Conservation (phyloP, 23 red algal genomes). For the Cyanidioschyzon merolae region DNA sequence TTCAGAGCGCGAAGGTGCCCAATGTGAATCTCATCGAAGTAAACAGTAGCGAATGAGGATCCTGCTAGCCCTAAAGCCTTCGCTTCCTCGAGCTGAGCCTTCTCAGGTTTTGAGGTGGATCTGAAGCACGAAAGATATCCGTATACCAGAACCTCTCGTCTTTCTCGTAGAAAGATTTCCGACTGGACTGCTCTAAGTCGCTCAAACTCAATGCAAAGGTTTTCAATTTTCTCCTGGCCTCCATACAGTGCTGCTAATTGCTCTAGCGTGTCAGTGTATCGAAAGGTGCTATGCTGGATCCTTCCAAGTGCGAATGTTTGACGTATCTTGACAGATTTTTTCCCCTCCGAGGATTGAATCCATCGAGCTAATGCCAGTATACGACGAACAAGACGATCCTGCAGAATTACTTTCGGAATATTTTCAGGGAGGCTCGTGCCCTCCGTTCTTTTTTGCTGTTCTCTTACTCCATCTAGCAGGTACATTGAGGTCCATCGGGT, state of each 20-base stretch:
- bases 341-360: neutral
- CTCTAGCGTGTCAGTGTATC: neutral
- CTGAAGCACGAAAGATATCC: neutral
- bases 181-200: neutral
- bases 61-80: neutral
- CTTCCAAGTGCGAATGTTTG: neutral
- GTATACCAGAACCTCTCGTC: neutral
- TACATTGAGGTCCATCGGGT: slow-evolving; percentile 8
- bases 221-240: neutral
- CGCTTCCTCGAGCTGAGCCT: neutral
- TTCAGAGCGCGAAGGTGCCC: neutral
- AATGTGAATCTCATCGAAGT: neutral
- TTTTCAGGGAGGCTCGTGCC: neutral
- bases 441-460: neutral
- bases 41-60: neutral
- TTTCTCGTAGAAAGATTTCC: neutral
- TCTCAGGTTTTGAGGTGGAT: neutral
- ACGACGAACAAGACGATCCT: neutral
- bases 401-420: neutral
- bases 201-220: neutral
- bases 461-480: neutral
- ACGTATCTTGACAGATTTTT: neutral
- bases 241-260: neutral
- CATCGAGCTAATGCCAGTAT: neutral
- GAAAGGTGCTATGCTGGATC: slow-evolving; percentile 14